Base-by-base conservation (phyloP, 1,284 basidiomycete species). In the Malassezia japonica region DNA sequence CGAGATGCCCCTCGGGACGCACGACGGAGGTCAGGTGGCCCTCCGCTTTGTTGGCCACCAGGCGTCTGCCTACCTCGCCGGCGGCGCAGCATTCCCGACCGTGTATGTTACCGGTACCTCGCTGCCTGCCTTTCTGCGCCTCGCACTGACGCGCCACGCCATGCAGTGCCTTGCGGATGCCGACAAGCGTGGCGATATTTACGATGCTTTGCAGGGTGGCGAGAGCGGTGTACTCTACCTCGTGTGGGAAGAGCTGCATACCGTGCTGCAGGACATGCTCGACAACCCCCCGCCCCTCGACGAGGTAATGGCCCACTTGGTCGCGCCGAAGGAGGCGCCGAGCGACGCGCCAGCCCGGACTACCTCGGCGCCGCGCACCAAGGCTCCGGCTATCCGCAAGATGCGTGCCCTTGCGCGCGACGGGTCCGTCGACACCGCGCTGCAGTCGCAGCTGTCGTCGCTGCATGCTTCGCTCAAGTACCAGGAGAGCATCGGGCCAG, bases 81-180 rank as follows among this genome's bases (percentile, higher is more conserved):
- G 50, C 13, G 31, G 31, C 1, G 3, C 72, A 4, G 76, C 76
- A 54, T 77, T 81, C 5, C 87, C 88, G 0, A 74, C 81, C 0
- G 81, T 90, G 72, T 91, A 83, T 68, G 74, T 94, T 50, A 79
- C 83, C 0, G 89, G 87, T 1, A 68, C 75, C 0, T 80, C 80
- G 0, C 76, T 86, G 6, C 81, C 90, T 0, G 79, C 87, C 0
- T 95, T 94, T 72, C 78, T 94, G 56, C 82, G 87, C 28, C 80
- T 95, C 0, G 82, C 92, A 62, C 78, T 94, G 15, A 79, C 88
- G n/a, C 79, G 81, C 2, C 77, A 77, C 33, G 76, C 74, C 24
- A 45, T 62, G 16, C 47, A 57, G 33, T 49, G 50, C 29, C 62
- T 52, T 37, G 46, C 39, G 39, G 57, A 37, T 51, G 57, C 56